Conservation (phyloP, 2,329 filamentous ascomycete genomes). For the Endocalyx cinctus region DNA sequence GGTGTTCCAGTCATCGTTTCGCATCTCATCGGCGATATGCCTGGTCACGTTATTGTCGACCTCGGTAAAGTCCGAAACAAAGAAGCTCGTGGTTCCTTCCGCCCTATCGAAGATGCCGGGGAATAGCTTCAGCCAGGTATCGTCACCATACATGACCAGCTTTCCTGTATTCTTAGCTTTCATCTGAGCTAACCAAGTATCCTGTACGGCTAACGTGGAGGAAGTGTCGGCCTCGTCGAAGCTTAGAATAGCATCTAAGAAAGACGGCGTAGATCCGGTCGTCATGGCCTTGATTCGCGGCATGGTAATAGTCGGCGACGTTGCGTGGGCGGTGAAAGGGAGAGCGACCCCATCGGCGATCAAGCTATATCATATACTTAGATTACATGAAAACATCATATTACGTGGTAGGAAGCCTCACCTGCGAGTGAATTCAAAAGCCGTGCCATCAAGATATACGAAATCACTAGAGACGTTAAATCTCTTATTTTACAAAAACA, state of each 20-base stretch:
- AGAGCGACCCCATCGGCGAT: constrained; percentile 79
- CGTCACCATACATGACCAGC: constrained; percentile 92
- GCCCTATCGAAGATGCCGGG: constrained; percentile 79
- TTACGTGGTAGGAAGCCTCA: constrained; percentile 37
- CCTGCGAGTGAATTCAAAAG: constrained; percentile 86
- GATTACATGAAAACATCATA: too few species aligned
- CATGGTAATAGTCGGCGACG: constrained; percentile 98
- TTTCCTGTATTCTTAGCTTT: constrained; percentile 67
- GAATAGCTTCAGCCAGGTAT: constrained; percentile 97
- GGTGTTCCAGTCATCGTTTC: constrained; percentile 78
- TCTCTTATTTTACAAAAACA: neutral
- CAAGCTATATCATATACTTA: constrained; percentile 48
- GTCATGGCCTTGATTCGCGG: constrained; percentile 95
- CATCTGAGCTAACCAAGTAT: constrained; percentile 95
- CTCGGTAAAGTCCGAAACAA: constrained; percentile 96
- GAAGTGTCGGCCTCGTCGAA: constrained; percentile 91
- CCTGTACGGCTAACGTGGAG: constrained; percentile 80
- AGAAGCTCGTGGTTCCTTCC: constrained; percentile 96
- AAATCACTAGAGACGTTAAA: constrained; percentile 64
- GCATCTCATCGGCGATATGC: constrained; percentile 74
- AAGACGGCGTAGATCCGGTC: constrained; percentile 95
- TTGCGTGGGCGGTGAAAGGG: constrained; percentile 91
- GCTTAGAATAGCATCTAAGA: constrained; percentile 93
- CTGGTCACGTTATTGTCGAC: constrained; percentile 97
- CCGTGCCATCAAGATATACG: constrained; percentile 76